A percentile compares a stretch with the other conserved stretches of the same genome.
phyloP scores from a whole-genome alignment of 257 asterid genomes.

The Linderniella brevidens region DNA sequence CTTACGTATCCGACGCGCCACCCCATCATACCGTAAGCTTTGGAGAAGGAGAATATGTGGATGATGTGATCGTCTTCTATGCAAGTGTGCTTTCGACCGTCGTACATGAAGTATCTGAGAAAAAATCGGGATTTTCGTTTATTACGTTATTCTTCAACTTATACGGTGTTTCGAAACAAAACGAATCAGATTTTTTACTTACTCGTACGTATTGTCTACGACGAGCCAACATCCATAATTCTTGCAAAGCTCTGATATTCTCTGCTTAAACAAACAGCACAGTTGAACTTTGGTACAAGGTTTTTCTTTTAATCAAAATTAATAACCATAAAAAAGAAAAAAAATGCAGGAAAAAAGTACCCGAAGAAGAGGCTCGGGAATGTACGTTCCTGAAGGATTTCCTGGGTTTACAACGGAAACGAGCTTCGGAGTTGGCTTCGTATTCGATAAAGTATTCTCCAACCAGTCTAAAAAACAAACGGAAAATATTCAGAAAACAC shows the following conservation, averaged over 20 bases:
- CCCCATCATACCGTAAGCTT: constrained; percentile 99
- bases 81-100: constrained; percentile 67
- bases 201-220: constrained; percentile 93
- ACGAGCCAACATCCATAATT: constrained; percentile 89
- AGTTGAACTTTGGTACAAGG: background rate
- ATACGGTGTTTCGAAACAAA: background rate
- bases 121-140: constrained; percentile 13
- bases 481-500: constrained; percentile 3
- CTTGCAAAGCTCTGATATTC: constrained; percentile 75
- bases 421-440: constrained; percentile 87
- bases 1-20: constrained; percentile 99
- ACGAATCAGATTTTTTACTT: constrained; percentile 14
- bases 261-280: constrained; percentile 28
- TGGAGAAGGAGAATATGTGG: constrained; percentile 85
- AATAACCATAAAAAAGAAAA: background rate
- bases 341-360: constrained; percentile 17
- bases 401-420: constrained; percentile 95
- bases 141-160: no score
- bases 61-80: constrained; percentile 69
- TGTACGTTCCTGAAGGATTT: constrained; percentile 94
- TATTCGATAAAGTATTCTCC: constrained; percentile 43
- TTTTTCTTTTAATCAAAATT: background rate
- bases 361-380: constrained; percentile 87
- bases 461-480: constrained; percentile 66
- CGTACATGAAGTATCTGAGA: constrained; percentile 99